Conservation (phyloP, 2,329 filamentous ascomycete species). For the Neodidymelliopsis sp. region DNA sequence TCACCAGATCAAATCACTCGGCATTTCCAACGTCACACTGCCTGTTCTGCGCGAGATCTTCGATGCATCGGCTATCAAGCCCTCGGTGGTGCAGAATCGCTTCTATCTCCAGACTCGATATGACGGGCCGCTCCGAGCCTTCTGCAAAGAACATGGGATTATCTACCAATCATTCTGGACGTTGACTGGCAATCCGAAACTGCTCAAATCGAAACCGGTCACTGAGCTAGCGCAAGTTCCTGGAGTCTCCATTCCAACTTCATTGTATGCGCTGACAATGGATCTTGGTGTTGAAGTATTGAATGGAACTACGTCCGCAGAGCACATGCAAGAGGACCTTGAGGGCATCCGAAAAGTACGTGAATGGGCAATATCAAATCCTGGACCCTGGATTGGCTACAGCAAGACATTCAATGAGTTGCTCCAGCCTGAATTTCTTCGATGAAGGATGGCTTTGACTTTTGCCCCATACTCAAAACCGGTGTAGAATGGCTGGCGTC, state of each 20-base stretch:
- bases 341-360: constrained; percentile 52
- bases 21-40: constrained; percentile 77
- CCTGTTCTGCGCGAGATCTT: constrained; percentile 63
- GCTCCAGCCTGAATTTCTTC: too few relatives aligned
- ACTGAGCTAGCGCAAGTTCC: constrained; percentile 55
- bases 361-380: constrained; percentile 55
- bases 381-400: constrained; percentile 57
- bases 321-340: constrained; percentile 62
- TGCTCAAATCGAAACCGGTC: constrained; percentile 60
- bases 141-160: constrained; percentile 61
- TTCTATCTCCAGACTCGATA: constrained; percentile 68
- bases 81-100: constrained; percentile 76
- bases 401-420: constrained; percentile 33
- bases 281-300: constrained; percentile 60
- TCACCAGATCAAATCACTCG: constrained; percentile 68
- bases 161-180: constrained; percentile 69
- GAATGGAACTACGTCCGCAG: constrained; percentile 63
- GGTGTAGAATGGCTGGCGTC: too few relatives aligned
- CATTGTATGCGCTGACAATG: constrained; percentile 65
- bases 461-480: too few relatives aligned
- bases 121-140: constrained; percentile 66
- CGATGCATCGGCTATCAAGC: constrained; percentile 57
- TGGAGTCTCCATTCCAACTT: constrained; percentile 55
- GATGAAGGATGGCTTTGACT: too few relatives aligned
- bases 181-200: constrained; percentile 63